Evolutionary conservation across 768 basidiomycete species (phyloP).

Genomic region (Imleria badia): DNA sequence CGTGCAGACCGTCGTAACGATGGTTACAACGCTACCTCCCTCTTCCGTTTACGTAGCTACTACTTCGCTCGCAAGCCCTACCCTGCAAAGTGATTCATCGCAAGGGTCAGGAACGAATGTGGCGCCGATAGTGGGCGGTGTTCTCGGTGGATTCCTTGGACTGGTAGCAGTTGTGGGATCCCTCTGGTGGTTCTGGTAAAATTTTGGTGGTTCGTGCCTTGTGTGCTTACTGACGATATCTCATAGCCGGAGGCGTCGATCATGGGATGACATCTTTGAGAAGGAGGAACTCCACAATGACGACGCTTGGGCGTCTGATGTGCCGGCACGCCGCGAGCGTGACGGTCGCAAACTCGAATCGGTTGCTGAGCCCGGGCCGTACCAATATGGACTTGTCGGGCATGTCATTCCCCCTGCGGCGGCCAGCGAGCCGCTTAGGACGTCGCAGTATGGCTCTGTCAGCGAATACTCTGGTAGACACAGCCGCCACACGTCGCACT

Average conservation of each 20-base stretch:
- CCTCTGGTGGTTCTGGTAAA: constrained; percentile 54
- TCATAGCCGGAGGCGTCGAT: constrained; percentile 42
- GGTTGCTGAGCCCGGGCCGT: constrained; percentile 49
- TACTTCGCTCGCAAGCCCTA: constrained; percentile 14
- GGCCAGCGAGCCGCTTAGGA: constrained; percentile 31
- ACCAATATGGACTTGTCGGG: constrained; percentile 64
- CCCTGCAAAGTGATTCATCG: constrained; percentile 13
- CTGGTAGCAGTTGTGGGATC: constrained; percentile 43
- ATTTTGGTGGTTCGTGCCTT: neutral
- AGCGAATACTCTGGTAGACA: constrained; percentile 21
- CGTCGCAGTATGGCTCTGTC: constrained; percentile 30
- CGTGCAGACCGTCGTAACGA: constrained; percentile 34
- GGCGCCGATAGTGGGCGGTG: constrained; percentile 53
- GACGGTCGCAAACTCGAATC: constrained; percentile 31
- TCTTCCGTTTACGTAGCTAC: constrained; percentile 30
- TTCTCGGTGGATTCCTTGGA: constrained; percentile 54
- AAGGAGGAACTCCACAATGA: constrained; percentile 35
- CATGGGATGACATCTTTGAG: constrained; percentile 55
- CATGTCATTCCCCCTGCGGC: constrained; percentile 34
- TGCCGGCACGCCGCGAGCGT: constrained; percentile 19
- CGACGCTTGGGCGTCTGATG: constrained; percentile 16
- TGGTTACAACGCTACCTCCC: constrained; percentile 37
- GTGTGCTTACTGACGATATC: constrained; percentile 10
- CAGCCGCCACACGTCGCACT: constrained; percentile 28
- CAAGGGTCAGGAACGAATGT: constrained; percentile 31